Evolutionary conservation across 352 stramenopile genomes (phyloP), one percentile per base, ranked within the genome.

Genomic region (Nothophytophthora sp.): DNA sequence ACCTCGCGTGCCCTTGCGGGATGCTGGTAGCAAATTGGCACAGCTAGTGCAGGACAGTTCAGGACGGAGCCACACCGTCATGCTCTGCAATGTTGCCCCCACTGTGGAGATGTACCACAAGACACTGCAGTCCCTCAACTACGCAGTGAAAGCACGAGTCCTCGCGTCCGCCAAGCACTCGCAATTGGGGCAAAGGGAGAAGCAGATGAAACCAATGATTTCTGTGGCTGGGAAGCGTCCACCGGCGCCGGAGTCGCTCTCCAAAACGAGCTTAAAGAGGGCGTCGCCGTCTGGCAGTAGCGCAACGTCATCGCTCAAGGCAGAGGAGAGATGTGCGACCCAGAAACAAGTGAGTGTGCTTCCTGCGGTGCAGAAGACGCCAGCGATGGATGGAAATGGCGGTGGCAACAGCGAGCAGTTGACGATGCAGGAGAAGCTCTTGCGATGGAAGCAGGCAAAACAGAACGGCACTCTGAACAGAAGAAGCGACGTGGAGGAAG

Each of bases 21-120:
- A 92, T 37, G n/a, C n/a, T n/a, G n/a, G n/a, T n/a, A 85, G 73
- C 34, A 91, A 85, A 47, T 64, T 92, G 30, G 89, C 78, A 41
- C 63, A 79, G 11, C 46, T 96, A n/a, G 66, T 95, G 37, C 85
- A 83, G 39, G 69, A 76, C 55, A 72, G 60, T 44, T 35, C 81
- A 0, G 67, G 69, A 2, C 75, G 57, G 46, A 78, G 56, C 23
- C 67, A 73, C 24, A 64, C 60, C 1, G 48, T 81, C 5, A 60
- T 81, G 71, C 60, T 81, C 52, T 81, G 60, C 43, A 72, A 76
- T 32, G 50, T 78, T 30, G 59, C 67, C 1, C 49, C 58, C 6
- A 40, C 34, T 12, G 33, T 41, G 11, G 46, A 22, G 1, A 55
- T 64, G 60, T 65, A 70, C 27, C 54, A 66, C n/a, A 62, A 76